Base-by-base conservation (phyloP, 1,284 basidiomycete genomes). In the Trametes pubescens region DNA sequence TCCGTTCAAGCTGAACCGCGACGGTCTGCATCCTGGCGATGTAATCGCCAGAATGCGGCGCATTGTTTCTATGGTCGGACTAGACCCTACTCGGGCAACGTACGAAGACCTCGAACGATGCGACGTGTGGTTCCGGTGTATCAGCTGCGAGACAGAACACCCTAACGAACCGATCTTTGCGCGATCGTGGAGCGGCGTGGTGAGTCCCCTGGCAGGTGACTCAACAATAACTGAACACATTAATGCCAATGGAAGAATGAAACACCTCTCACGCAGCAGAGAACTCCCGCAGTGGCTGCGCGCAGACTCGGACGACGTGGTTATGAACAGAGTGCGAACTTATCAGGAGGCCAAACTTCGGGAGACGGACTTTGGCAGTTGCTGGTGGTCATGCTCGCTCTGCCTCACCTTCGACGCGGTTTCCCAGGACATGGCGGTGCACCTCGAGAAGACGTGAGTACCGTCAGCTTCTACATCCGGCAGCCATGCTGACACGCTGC, bases 21-120 rank as follows among this genome's bases (percentile, higher is more conserved):
- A 9, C 8, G 24, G 13, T 37, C 4, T 49, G 18, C 47, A 34
- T 32, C 29, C 29, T 32, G 29, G 47, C 8, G 14, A 10, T 4
- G n/a, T 13, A 8, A 38, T 53, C 11, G 35, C 9, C 8, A n/a
- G 16, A 22, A 40, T 61, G 52, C 35, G 37, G 2, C 4, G 21
- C 0, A 47, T 61, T 46, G 46, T 61, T 16, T 26, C 47, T n/a
- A 35, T 32, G 34, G 10, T 49, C n/a, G 59, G 59, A 14, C 47
- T 61, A 1, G 53, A 61, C 24, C 59, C 59, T 5, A 37, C 34
- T 9, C 22, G 46, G 21, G 52, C 52, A 26, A 55, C 59, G n/a
- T 24, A 49, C 22, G 52, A 48, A 3, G 52, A 61, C 0, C 59
- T 61, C 24, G 22, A 34, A 37, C 24, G 22, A 9, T 55, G 46